A percentile compares a stretch with the other conserved stretches of the same genome.
Conservation (phyloP, 208 protist species). For the Leishmania aethiopica region DNA sequence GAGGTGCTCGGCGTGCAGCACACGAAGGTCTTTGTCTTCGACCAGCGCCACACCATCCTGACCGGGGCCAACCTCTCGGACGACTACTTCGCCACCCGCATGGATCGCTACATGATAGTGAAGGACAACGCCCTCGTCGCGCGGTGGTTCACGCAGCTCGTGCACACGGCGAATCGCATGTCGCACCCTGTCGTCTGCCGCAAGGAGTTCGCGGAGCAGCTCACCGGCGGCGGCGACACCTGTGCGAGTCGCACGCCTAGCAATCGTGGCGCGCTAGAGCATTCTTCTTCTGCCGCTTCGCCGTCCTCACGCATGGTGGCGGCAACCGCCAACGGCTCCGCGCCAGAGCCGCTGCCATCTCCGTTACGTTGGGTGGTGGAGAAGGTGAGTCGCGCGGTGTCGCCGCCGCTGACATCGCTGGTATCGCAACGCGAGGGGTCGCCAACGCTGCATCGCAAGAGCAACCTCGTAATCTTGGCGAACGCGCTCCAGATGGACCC, state of each 20-base stretch:
- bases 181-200: conserved; percentile 58
- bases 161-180: conserved; percentile 36
- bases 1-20: conserved; percentile 94
- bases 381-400: not conserved
- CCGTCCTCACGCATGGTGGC: not conserved
- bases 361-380: not conserved
- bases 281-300: not conserved
- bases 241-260: too few species aligned
- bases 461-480: conserved; percentile 65
- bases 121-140: conserved; percentile 59
- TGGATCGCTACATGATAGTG: conserved; percentile 93
- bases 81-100: conserved; percentile 94
- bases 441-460: conserved; percentile 50
- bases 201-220: conserved; percentile 25
- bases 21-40: conserved; percentile 94
- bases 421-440: conserved; percentile 6
- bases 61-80: conserved; percentile 95
- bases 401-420: not conserved
- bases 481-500: conserved; percentile 55
- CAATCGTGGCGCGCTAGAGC: not conserved
- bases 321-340: not conserved
- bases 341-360: not conserved
- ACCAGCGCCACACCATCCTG: conserved; percentile 81
- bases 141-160: conserved; percentile 62
- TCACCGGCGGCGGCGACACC: not conserved